Conservation (phyloP, 2,329 filamentous ascomycete genomes). For the Calonectria naviculata region DNA sequence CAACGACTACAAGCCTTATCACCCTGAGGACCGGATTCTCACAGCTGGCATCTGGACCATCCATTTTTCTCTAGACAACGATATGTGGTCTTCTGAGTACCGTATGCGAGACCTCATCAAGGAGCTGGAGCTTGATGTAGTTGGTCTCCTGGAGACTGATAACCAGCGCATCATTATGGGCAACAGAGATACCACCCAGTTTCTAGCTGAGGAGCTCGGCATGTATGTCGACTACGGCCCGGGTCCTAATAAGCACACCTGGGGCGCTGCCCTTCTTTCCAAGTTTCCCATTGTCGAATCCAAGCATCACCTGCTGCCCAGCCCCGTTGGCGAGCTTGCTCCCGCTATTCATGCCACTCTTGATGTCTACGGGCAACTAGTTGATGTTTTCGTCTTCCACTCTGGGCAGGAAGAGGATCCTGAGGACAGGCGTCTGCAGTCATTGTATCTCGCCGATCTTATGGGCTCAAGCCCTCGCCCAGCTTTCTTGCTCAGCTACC, state of each 20-base stretch:
- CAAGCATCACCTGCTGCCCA: conserved; percentile 93
- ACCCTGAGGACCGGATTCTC: conserved; percentile 85
- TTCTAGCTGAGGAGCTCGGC: conserved; percentile 92
- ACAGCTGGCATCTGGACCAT: conserved; percentile 99
- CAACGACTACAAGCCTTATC: conserved; percentile 92
- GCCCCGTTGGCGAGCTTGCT: conserved; percentile 92
- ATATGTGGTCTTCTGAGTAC: conserved; percentile 98
- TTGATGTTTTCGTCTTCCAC: conserved; percentile 98
- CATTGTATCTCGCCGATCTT: conserved; percentile 84
- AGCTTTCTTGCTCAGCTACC: conserved; percentile 87
- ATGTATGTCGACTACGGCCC: conserved; percentile 99
- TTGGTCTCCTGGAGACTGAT: conserved; percentile 94
- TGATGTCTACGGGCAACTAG: conserved; percentile 87
- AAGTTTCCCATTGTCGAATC: conserved; percentile 99
- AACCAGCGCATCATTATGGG: conserved; percentile 99
- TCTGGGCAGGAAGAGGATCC: conserved; percentile 97
- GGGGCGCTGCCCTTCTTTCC: conserved; percentile 91
- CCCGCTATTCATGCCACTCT: conserved; percentile 98
- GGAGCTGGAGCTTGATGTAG: conserved; percentile 95
- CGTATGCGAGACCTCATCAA: conserved; percentile 92
- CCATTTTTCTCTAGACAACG: conserved; percentile 96
- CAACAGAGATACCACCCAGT: conserved; percentile 95
- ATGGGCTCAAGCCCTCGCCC: conserved; percentile 89
- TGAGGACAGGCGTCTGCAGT: conserved; percentile 89
- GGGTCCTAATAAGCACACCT: conserved; percentile 98